A percentile compares a stretch with the other conserved stretches of the same genome.
These are phyloP conservation scores for Trifolium repens DNA, from an alignment of 306 rosid species.

Conservation along the genomic window DNA sequence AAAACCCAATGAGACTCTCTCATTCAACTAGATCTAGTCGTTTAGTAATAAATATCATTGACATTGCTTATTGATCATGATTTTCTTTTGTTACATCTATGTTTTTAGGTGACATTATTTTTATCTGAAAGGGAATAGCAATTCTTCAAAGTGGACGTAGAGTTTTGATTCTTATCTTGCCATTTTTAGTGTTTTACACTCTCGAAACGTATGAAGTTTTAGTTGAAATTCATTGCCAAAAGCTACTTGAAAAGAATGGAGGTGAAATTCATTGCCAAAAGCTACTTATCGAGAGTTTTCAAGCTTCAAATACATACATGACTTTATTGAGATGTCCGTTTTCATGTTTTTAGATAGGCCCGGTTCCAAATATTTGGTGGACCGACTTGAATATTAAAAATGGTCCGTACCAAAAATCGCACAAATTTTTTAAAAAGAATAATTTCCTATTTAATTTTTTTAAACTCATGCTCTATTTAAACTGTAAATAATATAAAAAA, in stretches of 20 bases:
- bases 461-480: no score
- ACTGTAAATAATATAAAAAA: no score
- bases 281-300: no score
- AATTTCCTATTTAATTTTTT: no score
- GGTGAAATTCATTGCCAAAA: not conserved
- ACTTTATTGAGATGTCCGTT: no score
- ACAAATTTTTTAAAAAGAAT: no score
- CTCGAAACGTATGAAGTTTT: not conserved
- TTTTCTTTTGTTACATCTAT: not conserved
- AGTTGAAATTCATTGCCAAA: conserved; percentile 15
- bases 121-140: conserved; percentile 7
- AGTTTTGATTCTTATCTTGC: conserved; percentile 31
- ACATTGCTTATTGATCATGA: conserved; percentile 17
- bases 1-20: not conserved
- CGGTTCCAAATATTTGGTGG: no score
- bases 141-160: conserved; percentile 15
- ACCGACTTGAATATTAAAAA: no score
- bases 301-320: no score
- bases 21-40: not conserved
- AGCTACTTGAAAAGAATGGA: conserved; percentile 27
- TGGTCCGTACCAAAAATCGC: no score
- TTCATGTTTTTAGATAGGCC: no score
- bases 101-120: not conserved
- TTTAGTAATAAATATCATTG: not conserved
- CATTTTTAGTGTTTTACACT: conserved; percentile 1